A percentile compares a stretch with the other conserved stretches of the same genome.
phyloP scores from a whole-genome alignment of 208 protist genomes.

The Acanthamoeba sp. region DNA sequence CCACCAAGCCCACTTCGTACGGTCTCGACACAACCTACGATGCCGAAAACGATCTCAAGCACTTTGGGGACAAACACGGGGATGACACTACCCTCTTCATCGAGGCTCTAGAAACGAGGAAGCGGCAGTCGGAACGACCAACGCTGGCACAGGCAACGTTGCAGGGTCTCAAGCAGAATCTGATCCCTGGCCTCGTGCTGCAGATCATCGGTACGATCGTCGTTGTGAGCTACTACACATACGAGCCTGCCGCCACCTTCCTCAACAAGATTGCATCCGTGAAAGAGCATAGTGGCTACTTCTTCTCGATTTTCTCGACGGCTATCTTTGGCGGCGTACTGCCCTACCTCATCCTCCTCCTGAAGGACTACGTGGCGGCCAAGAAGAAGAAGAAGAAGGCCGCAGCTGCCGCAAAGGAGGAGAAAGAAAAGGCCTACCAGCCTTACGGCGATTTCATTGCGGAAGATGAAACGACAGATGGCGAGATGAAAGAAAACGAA shows the following conservation, averaged over 20 bases:
- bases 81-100: not conserved
- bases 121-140: not conserved
- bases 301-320: slow-evolving; percentile 40
- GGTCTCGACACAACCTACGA: slow-evolving; percentile 10
- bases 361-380: not conserved
- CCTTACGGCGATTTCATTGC: not conserved
- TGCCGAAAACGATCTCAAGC: slow-evolving; percentile 12
- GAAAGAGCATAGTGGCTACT: slow-evolving; percentile 9
- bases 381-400: not conserved
- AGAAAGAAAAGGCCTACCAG: not conserved
- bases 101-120: not conserved
- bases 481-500: not conserved
- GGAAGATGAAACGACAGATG: not conserved
- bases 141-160: not conserved
- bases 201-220: slow-evolving; percentile 17
- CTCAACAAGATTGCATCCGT: slow-evolving; percentile 9
- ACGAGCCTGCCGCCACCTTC: not conserved
- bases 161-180: slow-evolving; percentile 19
- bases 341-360: slow-evolving; percentile 38
- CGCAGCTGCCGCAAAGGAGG: not conserved
- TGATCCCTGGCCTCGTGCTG: slow-evolving; percentile 30
- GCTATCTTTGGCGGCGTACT: slow-evolving; percentile 43
- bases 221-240: slow-evolving; percentile 44
- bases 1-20: not conserved
- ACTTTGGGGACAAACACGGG: not conserved